A percentile compares a stretch with the other conserved stretches of the same genome.
These are phyloP conservation scores for Mycena crocata DNA, from an alignment of 768 basidiomycete species.

Conservation along the genomic window DNA sequence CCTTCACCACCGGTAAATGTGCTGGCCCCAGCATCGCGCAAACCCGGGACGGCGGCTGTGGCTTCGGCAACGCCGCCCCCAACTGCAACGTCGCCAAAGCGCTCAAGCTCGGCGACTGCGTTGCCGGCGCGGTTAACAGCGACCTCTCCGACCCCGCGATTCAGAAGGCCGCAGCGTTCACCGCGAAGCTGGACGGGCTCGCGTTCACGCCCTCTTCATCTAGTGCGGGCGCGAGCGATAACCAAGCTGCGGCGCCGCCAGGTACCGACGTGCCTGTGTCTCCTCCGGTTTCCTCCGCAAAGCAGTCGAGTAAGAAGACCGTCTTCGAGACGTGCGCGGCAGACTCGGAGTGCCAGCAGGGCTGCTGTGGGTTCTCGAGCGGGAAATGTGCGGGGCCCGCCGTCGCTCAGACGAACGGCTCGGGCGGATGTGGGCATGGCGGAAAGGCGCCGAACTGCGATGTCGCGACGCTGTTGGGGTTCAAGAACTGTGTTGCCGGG, in stretches of 20 bases:
- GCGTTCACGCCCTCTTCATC: slow-evolving; percentile 10
- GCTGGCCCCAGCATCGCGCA: too few relatives aligned
- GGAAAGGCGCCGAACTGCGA: slow-evolving; percentile 33
- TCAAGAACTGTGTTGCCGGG: slow-evolving; percentile 3
- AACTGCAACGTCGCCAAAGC: too few relatives aligned
- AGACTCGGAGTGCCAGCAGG: slow-evolving; percentile 38
- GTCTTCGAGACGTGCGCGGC: slow-evolving; percentile 32
- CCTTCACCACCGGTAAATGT: too few relatives aligned
- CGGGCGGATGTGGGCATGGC: slow-evolving; percentile 37
- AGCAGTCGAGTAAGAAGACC: slow-evolving; percentile 16
- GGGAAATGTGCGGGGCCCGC: slow-evolving; percentile 40
- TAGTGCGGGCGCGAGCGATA: slow-evolving; percentile 26
- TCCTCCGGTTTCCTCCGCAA: neutral
- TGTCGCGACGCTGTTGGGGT: slow-evolving; percentile 27
- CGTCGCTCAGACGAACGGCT: slow-evolving; percentile 37
- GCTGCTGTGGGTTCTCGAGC: slow-evolving; percentile 38
- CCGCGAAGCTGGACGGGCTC: slow-evolving; percentile 4
- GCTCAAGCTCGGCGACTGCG: too few relatives aligned
- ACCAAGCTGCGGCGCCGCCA: slow-evolving; percentile 26
- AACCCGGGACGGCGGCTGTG: too few relatives aligned
- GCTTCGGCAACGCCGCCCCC: too few relatives aligned
- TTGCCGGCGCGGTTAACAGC: too few relatives aligned
- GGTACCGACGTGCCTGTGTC: neutral
- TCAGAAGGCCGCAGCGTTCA: too few relatives aligned
- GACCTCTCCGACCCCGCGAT: too few relatives aligned